These are phyloP conservation scores for Globomyces sp. DNA, from an alignment of 371 early-diverging fungal species.

Conservation along the genomic window DNA sequence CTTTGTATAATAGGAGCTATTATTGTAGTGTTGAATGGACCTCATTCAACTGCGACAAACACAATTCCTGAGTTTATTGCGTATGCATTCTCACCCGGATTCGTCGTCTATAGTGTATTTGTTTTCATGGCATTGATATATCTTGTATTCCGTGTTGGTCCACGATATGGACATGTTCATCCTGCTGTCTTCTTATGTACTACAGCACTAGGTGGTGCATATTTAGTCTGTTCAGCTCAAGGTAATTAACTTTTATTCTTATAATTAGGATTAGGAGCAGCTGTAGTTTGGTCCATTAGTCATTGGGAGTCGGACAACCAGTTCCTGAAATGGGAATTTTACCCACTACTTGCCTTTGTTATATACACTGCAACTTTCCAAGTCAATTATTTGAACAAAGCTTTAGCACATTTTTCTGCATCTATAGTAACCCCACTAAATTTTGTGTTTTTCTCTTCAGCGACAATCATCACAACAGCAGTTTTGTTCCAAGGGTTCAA, in stretches of 20 bases:
- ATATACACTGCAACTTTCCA: conserved; percentile 24
- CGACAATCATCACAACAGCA: conserved; percentile 29
- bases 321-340: conserved; percentile 24
- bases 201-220: conserved; percentile 31
- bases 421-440: conserved; percentile 42
- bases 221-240: conserved; percentile 25
- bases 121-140: conserved; percentile 40
- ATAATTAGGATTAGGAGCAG: conserved; percentile 21
- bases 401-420: conserved; percentile 29
- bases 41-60: conserved; percentile 42
- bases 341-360: conserved; percentile 22
- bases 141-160: conserved; percentile 68
- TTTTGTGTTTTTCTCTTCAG: conserved; percentile 39
- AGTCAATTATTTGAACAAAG: conserved; percentile 24
- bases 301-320: conserved; percentile 28
- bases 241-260: neutral
- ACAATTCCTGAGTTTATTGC: conserved; percentile 26
- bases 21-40: conserved; percentile 36
- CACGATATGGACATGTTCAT: conserved; percentile 37
- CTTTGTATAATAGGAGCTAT: conserved; percentile 41
- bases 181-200: conserved; percentile 64
- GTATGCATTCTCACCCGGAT: conserved; percentile 24
- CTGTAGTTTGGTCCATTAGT: conserved; percentile 10
- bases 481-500: conserved; percentile 33
- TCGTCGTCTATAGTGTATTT: conserved; percentile 20